Conservation (phyloP, 1,284 basidiomycete species). For the Fomitopsis pinicola region DNA sequence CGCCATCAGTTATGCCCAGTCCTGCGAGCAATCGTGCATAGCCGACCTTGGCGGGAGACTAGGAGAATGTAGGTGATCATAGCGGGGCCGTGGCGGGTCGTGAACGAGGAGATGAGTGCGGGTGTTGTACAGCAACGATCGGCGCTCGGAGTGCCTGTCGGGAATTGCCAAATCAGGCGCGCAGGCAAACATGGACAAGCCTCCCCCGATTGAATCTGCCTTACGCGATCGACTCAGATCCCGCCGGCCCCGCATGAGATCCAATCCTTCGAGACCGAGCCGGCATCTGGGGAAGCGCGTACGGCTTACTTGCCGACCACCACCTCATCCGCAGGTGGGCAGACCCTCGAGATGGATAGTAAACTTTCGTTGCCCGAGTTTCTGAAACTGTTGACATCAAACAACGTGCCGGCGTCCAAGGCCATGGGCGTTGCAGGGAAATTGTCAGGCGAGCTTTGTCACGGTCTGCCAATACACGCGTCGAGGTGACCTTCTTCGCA, state of each 20-base stretch:
- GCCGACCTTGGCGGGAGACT: slow-evolving; percentile 84
- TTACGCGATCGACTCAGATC: slow-evolving; percentile 3
- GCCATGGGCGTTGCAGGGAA: slow-evolving; percentile 78
- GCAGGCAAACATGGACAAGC: neutral
- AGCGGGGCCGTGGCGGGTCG: neutral
- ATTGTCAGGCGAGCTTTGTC: slow-evolving; percentile 48
- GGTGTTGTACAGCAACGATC: slow-evolving; percentile 1
- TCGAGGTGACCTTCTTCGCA: slow-evolving; percentile 25
- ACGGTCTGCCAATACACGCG: slow-evolving; percentile 7
- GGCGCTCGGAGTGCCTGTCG: neutral
- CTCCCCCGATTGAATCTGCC: neutral
- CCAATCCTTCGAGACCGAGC: neutral
- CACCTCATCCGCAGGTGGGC: neutral
- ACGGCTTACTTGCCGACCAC: neutral
- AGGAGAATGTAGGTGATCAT: slow-evolving; percentile 59
- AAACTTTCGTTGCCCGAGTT: slow-evolving; percentile 70
- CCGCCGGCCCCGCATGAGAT: neutral
- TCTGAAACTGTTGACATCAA: slow-evolving; percentile 65
- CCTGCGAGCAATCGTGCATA: neutral
- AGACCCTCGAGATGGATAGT: slow-evolving; percentile 1
- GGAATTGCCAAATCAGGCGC: neutral
- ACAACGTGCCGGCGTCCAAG: slow-evolving; percentile 61
- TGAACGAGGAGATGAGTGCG: neutral
- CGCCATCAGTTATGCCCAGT: neutral
- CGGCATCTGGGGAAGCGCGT: neutral